phyloP scores from a whole-genome alignment of 345 rosid species.

The thale cress (Arabidopsis thaliana) region DNA sequence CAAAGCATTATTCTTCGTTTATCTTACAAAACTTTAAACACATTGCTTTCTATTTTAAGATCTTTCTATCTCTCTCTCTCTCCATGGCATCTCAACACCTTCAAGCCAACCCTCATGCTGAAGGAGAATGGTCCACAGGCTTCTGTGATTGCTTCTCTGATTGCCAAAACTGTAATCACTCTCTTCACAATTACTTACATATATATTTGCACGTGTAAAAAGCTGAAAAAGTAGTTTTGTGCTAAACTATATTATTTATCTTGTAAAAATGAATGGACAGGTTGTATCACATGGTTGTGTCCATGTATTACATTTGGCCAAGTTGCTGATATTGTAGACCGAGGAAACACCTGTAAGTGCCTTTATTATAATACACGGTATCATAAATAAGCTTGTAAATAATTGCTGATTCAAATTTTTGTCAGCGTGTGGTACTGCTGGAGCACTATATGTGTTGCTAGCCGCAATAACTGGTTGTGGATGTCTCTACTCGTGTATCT shows the following conservation, averaged over 20 bases:
- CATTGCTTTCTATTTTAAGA: neutral
- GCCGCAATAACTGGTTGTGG: constrained; percentile 27
- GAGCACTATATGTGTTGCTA: constrained; percentile 48
- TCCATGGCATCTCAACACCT: constrained; percentile 38
- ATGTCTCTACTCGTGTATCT: constrained; percentile 49
- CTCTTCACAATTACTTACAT: neutral
- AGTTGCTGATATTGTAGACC: constrained; percentile 60
- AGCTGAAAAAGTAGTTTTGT: neutral
- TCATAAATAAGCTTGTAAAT: neutral
- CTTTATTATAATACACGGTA: neutral
- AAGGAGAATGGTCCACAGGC: constrained; percentile 58
- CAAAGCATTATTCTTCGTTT: constrained; percentile 1
- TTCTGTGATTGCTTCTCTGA: constrained; percentile 58
- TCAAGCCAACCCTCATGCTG: constrained; percentile 33
- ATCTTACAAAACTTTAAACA: neutral
- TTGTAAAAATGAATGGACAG: constrained; percentile 43
- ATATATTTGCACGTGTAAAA: neutral
- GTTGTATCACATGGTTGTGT: constrained; percentile 57
- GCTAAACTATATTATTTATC: neutral
- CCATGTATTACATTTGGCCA: constrained; percentile 70
- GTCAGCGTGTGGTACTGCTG: constrained; percentile 53
- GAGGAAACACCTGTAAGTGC: constrained; percentile 56
- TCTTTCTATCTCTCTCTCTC: constrained; percentile 10
- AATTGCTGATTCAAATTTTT: neutral
- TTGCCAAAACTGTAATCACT: constrained; percentile 41